Base-by-base conservation (phyloP, 2,329 filamentous ascomycete genomes). In the Diaporthe sp. region DNA sequence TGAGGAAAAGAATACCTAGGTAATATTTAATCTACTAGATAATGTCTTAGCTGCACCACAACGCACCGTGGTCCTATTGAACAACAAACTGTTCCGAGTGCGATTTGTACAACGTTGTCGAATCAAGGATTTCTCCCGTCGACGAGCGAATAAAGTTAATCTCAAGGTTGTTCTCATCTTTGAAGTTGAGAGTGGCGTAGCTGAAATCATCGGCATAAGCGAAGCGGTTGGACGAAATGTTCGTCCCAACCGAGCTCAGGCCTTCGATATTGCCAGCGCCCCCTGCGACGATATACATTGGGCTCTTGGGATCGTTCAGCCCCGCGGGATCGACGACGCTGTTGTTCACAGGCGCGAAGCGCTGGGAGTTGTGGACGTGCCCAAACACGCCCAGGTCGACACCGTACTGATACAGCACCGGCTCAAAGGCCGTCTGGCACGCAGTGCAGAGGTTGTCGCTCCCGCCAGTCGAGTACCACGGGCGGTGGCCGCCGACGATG, bases 201-300 rank as follows among this genome's bases (percentile, higher is more conserved):
- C 85, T 87, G 72, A 89, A 91, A 74, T 89, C 88, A 68, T 88
- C 85, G 0, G 83, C 87, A 73, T 89, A 89, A 3, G 86, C 87
- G 75, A 88, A 89, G 3, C 82, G 85, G 57, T 87, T 90, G 42
- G 82, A 86, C 17, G 83, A 79, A 4, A 82, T 81, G 74, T 87
- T 86, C 0, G 53, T 79, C 4, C 87, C 88, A 0, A 90, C 82
- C 1, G 78, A 68, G 44, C 79, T 84, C 69, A 89, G 76, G 0
- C 88, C 89, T 79, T 91, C 89, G 72, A 91, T 88, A 72, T 90
- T 91, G 3, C 89, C 89, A 0, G 89, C 85, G 1, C 88, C 89
- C 4, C 89, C 89, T 3, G 88, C 86, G 10, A 91, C 83, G 59
- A 89, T 88, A 76, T 92, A 92, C 86, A 89, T 86, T 0, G 89